These are phyloP conservation scores for Allium cepa DNA, from an alignment of 106 monocot genomes.

Conservation along the genomic window DNA sequence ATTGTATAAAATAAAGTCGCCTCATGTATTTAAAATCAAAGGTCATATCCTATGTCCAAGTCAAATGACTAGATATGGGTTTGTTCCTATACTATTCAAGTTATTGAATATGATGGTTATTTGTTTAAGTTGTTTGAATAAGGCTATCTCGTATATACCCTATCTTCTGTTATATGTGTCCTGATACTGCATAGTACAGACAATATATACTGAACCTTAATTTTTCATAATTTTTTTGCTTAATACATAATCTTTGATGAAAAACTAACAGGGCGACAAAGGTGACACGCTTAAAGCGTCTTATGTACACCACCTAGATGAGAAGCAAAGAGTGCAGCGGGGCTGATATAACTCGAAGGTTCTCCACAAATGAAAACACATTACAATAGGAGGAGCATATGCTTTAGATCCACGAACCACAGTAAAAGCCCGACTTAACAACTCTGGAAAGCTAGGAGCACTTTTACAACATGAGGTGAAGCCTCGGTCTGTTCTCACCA, in stretches of 20 bases:
- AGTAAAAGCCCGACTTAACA: slow-evolving; percentile 75
- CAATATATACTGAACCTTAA: too few species aligned
- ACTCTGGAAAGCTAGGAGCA: slow-evolving; percentile 74
- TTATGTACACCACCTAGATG: slow-evolving; percentile 61
- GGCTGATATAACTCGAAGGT: slow-evolving; percentile 62
- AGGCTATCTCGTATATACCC: too few species aligned
- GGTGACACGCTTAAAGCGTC: slow-evolving; percentile 77
- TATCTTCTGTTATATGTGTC: too few species aligned
- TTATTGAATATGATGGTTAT: too few species aligned
- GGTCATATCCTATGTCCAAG: too few species aligned
- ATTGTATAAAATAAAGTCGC: too few species aligned
- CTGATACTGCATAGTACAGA: too few species aligned
- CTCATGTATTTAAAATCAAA: too few species aligned
- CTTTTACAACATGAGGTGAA: slow-evolving; percentile 78
- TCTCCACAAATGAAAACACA: slow-evolving; percentile 82
- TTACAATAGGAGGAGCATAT: slow-evolving; percentile 59
- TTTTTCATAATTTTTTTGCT: background rate
- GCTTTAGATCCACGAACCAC: slow-evolving; percentile 61
- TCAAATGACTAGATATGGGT: too few species aligned
- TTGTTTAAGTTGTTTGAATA: too few species aligned
- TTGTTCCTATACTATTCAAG: too few species aligned
- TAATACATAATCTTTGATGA: background rate
- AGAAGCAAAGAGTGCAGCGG: slow-evolving; percentile 47
- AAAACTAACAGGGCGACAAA: slow-evolving; percentile 50
- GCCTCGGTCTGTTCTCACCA: slow-evolving; percentile 67